Evolutionary conservation across 495 filamentous ascomycete species (phyloP), one percentile per base, ranked within the genome.

Genomic region (Evernia prunastri): DNA sequence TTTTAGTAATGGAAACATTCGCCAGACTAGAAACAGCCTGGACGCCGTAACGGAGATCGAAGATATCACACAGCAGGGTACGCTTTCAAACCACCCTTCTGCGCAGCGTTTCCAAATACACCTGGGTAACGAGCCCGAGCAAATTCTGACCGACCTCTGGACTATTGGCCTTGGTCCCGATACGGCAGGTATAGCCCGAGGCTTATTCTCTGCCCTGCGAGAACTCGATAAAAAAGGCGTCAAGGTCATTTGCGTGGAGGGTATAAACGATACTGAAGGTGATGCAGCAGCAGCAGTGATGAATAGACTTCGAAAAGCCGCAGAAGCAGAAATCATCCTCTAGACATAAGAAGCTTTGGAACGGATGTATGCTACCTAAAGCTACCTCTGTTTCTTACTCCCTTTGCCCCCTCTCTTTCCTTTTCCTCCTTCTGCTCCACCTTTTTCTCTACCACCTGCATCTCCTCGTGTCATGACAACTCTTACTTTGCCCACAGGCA

Each of bases 231-330:
- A 85, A 66, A 77, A 84, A 58, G 81, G 84, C 42, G 90, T 91
- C 12, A 87, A 93, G 74, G 81, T 90, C 11, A 97, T 99, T 64
- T 88, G 90, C 69, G 90, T 97, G 7, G 94, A 99, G 73, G 92
- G 93, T 13, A 88, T 96, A 49, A 78, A 83, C 42, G 92, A 94
- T 68, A 56, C 66, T 8, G 84, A 89, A 47, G 87, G 87, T 43
- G 87, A 90, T 70, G 84, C 92, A 61, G 90, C 91, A n/a, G 89
- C 91, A 23, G 95, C 94, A 12, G 86, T 98, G 53, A 97, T 98
- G 95, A 98, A 98, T 71, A 80, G 93, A 67, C 76, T 97, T 11
- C 79, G 94, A 56, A 97, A 97, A 77, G 93, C 93, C 40, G 92
- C 94, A 51, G 81, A 80, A 37, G 67, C 72, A 36, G 78, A 78